Evolutionary conservation across 441 rosid species (phyloP).

Genomic region (Gossypium lobatum): DNA sequence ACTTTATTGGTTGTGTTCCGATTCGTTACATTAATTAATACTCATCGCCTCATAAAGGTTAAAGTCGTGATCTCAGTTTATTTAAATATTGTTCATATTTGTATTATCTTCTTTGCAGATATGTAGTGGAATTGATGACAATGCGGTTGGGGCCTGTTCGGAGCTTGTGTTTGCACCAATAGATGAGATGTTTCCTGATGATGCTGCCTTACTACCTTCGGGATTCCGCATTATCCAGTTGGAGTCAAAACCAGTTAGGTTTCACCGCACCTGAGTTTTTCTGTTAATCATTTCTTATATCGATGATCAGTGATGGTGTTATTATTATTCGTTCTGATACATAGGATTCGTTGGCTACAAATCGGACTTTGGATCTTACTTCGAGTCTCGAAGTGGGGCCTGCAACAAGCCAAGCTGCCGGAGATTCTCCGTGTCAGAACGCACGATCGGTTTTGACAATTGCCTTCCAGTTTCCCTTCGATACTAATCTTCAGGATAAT

Average conservation of each 20-base stretch:
- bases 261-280: neutral
- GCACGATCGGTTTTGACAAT: slow-evolving; percentile 88
- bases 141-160: slow-evolving; percentile 82
- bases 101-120: slow-evolving; percentile 36
- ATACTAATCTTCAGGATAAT: slow-evolving; percentile 75
- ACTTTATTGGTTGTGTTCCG: neutral
- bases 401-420: slow-evolving; percentile 40
- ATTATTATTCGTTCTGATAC: slow-evolving; percentile 46
- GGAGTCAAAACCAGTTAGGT: slow-evolving; percentile 73
- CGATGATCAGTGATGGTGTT: slow-evolving; percentile 1
- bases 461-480: slow-evolving; percentile 95
- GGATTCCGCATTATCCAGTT: slow-evolving; percentile 92
- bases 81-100: neutral
- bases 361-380: slow-evolving; percentile 82
- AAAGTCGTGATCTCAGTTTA: neutral
- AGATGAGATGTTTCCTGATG: slow-evolving; percentile 95
- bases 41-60: neutral
- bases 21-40: neutral
- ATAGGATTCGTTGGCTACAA: slow-evolving; percentile 44
- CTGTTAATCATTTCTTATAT: neutral
- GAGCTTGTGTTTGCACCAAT: slow-evolving; percentile 95
- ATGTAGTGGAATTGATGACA: slow-evolving; percentile 90
- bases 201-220: slow-evolving; percentile 87
- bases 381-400: slow-evolving; percentile 94
- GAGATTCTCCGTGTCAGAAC: slow-evolving; percentile 42